Evolutionary conservation across 805 yeast genomes (phyloP), one percentile per base, ranked within the genome.

Genomic region (Huiozyma naganishii): DNA sequence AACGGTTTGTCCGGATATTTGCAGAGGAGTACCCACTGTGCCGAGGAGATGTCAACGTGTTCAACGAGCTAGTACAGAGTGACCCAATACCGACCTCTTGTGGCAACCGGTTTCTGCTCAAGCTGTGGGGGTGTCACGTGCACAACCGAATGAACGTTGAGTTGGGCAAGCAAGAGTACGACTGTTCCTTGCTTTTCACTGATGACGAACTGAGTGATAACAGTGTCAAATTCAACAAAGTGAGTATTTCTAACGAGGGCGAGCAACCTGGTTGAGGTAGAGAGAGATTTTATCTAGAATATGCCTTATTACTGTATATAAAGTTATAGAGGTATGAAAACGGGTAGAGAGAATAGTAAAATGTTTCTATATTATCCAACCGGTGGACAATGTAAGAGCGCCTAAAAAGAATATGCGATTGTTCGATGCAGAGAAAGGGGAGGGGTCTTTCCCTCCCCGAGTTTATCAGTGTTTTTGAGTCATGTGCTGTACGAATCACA

Each of bases 1-100:
- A 34, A 8, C 12, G 73, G 68, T 90, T 78, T 58, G 72, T 92
- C 12, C 65, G 76, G 23, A 65, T 85, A 32, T 88, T 89, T 65
- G 87, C 92, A 1, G 85, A 88, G 53, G 89, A 89, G 7, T 92
- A 92, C 52, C 98, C 98, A 0, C 90, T 97, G 65, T 94, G 95
- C 27, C 37, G 36, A 6, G 95, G 45, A 76, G 88, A 97, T 64
- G 96, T 97, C 0, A 70, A 84, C 51, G 97, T 90, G 61, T 92
- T 92, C 62, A 80, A 74, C 50, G 64, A 73, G 54, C 64, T 88
- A 47, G 64, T 92, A 44, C 55, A 67, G 45, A 70, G 80, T 52
- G 78, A 70, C 56, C 79, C 51, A 73, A 76, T 6, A 95, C 97
- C 98, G 1, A 96, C 95, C 4, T 17, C 23, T 17, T 97, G 92